Evolutionary conservation across 2,329 filamentous ascomycete species (phyloP).

Genomic region (Didymella glomerata): DNA sequence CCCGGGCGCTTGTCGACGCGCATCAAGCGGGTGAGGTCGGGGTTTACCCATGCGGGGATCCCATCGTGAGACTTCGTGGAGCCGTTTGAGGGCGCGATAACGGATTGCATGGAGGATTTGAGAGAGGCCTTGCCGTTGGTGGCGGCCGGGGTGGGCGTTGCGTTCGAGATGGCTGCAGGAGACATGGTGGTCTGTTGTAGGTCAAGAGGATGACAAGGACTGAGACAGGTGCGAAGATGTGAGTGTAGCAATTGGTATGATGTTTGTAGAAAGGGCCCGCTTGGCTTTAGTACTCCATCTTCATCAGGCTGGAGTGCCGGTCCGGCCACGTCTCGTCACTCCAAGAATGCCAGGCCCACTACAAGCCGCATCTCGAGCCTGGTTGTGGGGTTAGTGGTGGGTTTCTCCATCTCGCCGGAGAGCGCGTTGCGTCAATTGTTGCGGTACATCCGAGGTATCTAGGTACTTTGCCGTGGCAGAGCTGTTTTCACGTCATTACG

Average conservation of each 20-base stretch:
- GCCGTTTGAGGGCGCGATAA: conserved; percentile 25
- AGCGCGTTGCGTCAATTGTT: conserved; percentile 2
- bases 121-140: conserved; percentile 29
- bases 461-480: background rate
- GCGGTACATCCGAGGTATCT: conserved; percentile 18
- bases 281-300: conserved; percentile 26
- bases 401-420: conserved; percentile 18
- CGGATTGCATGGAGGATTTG: conserved; percentile 23
- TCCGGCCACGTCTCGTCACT: conserved; percentile 18
- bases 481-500: background rate
- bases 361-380: conserved; percentile 19
- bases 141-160: conserved; percentile 20
- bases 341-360: conserved; percentile 17
- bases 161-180: conserved; percentile 38
- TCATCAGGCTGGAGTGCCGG: conserved; percentile 1
- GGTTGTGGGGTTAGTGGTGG: conserved; percentile 16
- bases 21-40: conserved; percentile 52
- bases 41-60: conserved; percentile 49
- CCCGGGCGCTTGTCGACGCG: conserved; percentile 50
- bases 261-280: conserved; percentile 1
- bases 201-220: background rate
- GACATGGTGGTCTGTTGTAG: conserved; percentile 33
- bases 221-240: background rate
- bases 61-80: conserved; percentile 1
- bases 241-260: background rate